Evolutionary conservation across 805 yeast species (phyloP).

Genomic region (Cyberlindnera galapagoensis): DNA sequence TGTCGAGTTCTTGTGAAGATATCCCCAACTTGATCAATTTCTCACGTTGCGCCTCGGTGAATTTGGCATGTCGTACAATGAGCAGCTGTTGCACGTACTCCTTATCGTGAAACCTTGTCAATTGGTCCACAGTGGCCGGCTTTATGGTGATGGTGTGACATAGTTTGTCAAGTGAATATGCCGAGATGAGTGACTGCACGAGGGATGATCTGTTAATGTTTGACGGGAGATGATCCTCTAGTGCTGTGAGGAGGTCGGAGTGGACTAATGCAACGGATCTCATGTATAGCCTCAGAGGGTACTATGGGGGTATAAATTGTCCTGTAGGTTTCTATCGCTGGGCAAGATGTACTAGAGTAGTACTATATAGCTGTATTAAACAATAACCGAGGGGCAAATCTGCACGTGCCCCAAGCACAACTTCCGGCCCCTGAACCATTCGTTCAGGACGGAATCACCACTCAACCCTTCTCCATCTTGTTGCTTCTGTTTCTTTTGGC

Average conservation of each 20-base stretch:
- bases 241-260: constrained; percentile 4
- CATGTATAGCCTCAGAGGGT: too few relatives aligned
- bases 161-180: constrained; percentile 30
- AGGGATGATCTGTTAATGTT: constrained; percentile 45
- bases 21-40: not conserved
- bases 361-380: too few relatives aligned
- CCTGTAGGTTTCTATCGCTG: too few relatives aligned
- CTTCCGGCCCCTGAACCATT: too few relatives aligned
- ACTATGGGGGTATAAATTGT: too few relatives aligned
- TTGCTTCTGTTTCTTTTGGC: too few relatives aligned
- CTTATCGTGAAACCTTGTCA: constrained; percentile 43
- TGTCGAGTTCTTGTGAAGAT: not conserved
- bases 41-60: constrained; percentile 7
- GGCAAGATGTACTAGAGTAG: too few relatives aligned
- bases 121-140: constrained; percentile 30
- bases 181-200: constrained; percentile 34
- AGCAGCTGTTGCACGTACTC: constrained; percentile 37
- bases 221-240: constrained; percentile 43
- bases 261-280: constrained; percentile 4
- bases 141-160: constrained; percentile 24
- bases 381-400: too few relatives aligned
- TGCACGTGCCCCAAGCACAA: too few relatives aligned
- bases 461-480: too few relatives aligned
- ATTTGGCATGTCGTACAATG: constrained; percentile 11
- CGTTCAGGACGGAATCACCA: too few relatives aligned